Conservation (phyloP, 352 stramenopile species). For the Pythium vanterpoolii region DNA sequence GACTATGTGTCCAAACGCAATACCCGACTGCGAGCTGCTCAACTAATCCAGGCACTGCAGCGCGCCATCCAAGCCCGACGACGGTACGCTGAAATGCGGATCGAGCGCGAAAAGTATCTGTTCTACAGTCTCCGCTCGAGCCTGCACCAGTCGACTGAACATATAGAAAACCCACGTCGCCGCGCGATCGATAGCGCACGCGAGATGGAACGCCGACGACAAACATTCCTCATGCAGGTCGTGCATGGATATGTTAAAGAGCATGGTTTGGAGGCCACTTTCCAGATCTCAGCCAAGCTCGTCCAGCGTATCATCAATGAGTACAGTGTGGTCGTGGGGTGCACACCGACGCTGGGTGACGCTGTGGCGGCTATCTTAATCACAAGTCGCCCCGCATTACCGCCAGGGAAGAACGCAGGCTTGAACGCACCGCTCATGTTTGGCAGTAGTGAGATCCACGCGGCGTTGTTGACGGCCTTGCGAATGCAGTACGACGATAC, state of each 20-base stretch:
- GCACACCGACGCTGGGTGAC: slow-evolving; percentile 42
- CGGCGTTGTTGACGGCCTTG: slow-evolving; percentile 47
- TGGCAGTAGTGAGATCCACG: slow-evolving; percentile 42
- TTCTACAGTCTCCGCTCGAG: slow-evolving; percentile 71
- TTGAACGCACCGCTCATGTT: slow-evolving; percentile 19
- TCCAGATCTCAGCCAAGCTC: slow-evolving; percentile 31
- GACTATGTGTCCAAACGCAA: slow-evolving; percentile 44
- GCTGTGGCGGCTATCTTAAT: slow-evolving; percentile 31
- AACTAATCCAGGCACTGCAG: slow-evolving; percentile 66
- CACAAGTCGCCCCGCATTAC: slow-evolving; percentile 5
- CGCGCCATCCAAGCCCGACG: slow-evolving; percentile 53
- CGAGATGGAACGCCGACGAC: slow-evolving; percentile 40
- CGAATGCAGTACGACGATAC: slow-evolving; percentile 62
- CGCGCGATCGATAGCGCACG: slow-evolving; percentile 32
- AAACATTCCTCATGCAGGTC: slow-evolving; percentile 69
- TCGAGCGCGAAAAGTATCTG: slow-evolving; percentile 56
- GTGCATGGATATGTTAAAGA: slow-evolving; percentile 48
- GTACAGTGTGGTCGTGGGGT: slow-evolving; percentile 64
- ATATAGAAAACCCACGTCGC: slow-evolving; percentile 42
- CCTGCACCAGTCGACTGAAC: slow-evolving; percentile 33
- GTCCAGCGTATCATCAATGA: slow-evolving; percentile 48
- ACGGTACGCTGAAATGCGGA: slow-evolving; percentile 50
- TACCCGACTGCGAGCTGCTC: slow-evolving; percentile 45
- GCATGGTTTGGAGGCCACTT: slow-evolving; percentile 33
- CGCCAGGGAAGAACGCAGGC: slow-evolving; percentile 1